Evolutionary conservation across 2,329 filamentous ascomycete genomes (phyloP), one percentile per base, ranked within the genome.

Genomic region (Basipetospora sp.): DNA sequence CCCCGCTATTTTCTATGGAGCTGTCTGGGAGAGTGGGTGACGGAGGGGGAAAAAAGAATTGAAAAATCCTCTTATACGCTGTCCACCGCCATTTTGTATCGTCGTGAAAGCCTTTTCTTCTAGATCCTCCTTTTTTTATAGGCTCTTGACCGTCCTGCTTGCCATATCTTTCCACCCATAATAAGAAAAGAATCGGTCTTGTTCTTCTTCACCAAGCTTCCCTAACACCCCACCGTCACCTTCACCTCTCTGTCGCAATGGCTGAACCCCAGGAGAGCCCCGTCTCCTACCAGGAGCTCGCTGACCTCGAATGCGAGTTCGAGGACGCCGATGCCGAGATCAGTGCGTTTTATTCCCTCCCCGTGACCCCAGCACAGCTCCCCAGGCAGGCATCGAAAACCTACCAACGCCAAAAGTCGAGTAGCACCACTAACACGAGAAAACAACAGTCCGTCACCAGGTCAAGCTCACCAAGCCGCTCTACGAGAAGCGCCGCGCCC

Each of bases 251-350:
- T 6, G 22, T 6, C 22, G 22, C 6, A 11, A 47, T 47, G 46
- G 48, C 50, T 38, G 51, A 53, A 18, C 42, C 57, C 32, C 57
- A 60, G 17, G 36, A 38, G 31, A 62, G 60, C 42, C 47, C 58
- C 42, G 60, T 79, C 43, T 71, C 69, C 42, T 87, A 84, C 58
- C 80, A 85, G 58, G 74, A 88, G 55, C 75, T 96, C 45, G 71
- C 75, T 41, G 71, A 79, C 41, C 67, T 94, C 45, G 84, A 94
- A 65, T 70, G 76, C 48, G 80, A 92, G 45, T 93, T 94, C 51
- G 77, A 87, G 42, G 74, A 87, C 50, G 76, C 77, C 26, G 86
- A 94, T 60, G 68, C 78, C 26, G 79, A 93, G 55, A 78, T 90
- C 51, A 69, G 86, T 93, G 67, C 55, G 79, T 71, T 11, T 11